Base-by-base conservation (phyloP, 345 rosid species). In the Salix udensis region DNA sequence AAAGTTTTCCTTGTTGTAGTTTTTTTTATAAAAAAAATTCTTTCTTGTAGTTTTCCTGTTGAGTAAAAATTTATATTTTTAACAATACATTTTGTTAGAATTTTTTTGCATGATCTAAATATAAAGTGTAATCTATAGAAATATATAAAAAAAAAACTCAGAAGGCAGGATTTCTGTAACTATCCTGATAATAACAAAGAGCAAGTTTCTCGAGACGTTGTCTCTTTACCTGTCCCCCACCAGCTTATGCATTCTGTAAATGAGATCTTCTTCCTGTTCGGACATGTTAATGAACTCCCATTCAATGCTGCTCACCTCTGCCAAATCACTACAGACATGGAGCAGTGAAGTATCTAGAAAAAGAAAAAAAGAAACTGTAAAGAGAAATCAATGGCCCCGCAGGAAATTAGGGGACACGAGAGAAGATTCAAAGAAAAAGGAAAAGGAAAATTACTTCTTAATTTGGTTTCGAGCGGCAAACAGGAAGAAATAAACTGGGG, bases 231-330 rank as follows among this genome's bases (percentile, higher is more conserved):
- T 69, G 53, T 74, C 78, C 24, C 82, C 79, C 16, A 79, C 78
- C 10, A 79, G 78, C 52, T 37, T 70, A 39, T 70, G 44, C 82
- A 79, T 79, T 65, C 82, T 75, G 58, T 70, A 40, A 37, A 79
- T 79, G 31, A 75, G 78, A 52, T 79, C 82, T 36, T 74, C 82
- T 79, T 79, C 82, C 62, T 75, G 60, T 50, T 75, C 79, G 5
- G 71, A 26, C 82, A 79, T 79, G 39, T 48, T 52, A 21, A 79
- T 74, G 74, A 75, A 62, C 60, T 74, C 71, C 82, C 82, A 79
- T 5, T 74, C 82, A 8, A 46, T 21, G 44, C 82, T 79, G 75
- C 78, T 79, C 10, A 79, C 82, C 71, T 79, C 82, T 70, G 62
- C 36, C 74, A 58, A 10, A 10, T 9, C 13, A 58, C 10, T 24